These are phyloP conservation scores for Rosa persica DNA, from an alignment of 306 rosid species.

Conservation along the genomic window DNA sequence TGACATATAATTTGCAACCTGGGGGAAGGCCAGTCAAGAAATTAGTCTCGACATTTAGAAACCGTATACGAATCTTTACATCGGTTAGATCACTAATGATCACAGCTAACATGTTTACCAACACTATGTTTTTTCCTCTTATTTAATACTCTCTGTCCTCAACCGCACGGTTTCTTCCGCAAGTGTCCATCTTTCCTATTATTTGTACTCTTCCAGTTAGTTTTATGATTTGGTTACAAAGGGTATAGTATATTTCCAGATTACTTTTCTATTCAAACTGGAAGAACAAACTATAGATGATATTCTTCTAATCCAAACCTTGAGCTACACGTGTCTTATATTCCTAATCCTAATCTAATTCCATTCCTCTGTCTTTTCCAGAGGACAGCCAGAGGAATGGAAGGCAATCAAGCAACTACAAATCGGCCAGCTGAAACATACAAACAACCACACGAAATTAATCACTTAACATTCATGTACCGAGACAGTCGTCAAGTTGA, in stretches of 20 bases:
- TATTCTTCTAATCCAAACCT: neutral
- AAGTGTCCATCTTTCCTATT: too few species aligned
- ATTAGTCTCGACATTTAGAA: neutral
- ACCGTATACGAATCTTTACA: neutral
- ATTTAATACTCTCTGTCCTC: too few species aligned
- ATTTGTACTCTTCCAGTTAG: neutral
- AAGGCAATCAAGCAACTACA: conserved; percentile 97
- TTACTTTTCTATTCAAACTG: neutral
- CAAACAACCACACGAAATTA: conserved; percentile 21
- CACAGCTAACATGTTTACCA: neutral
- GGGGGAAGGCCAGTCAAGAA: neutral
- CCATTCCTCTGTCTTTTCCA: conserved; percentile 85
- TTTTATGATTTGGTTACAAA: neutral
- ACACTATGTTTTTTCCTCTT: too few species aligned
- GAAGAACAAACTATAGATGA: neutral
- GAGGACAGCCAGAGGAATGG: conserved; percentile 89
- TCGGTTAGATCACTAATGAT: neutral
- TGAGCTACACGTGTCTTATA: neutral
- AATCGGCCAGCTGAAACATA: conserved; percentile 87
- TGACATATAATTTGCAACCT: neutral
- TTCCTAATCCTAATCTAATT: too few species aligned
- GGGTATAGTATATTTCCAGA: neutral
- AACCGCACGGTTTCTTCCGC: too few species aligned
- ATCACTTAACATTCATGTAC: neutral
- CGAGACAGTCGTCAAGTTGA: conserved; percentile 1